Evolutionary conservation across 495 filamentous ascomycete species (phyloP).

Genomic region (Filosporella fistucella): DNA sequence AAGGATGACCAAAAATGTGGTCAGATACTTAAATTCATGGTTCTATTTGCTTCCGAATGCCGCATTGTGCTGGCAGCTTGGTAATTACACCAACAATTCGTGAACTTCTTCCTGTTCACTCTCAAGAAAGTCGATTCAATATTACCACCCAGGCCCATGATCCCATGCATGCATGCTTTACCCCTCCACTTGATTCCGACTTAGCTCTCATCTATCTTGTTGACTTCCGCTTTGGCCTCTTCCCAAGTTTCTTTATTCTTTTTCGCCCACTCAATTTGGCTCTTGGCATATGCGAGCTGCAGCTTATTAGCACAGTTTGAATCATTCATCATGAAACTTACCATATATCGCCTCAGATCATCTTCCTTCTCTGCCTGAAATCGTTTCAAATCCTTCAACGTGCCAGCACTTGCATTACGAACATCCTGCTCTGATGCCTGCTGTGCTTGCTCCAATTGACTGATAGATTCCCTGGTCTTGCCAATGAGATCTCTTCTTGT

Average conservation of each 20-base stretch:
- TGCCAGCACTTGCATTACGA: conserved; percentile 79
- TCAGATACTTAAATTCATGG: too few species aligned
- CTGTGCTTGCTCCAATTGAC: conserved; percentile 82
- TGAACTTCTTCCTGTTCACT: conserved; percentile 2
- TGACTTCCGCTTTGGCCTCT: conserved; percentile 87
- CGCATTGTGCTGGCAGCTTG: conserved; percentile 7
- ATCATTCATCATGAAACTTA: conserved; percentile 37
- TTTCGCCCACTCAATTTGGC: conserved; percentile 97
- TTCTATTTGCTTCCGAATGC: too few species aligned
- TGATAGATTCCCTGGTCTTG: conserved; percentile 76
- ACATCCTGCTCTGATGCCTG: conserved; percentile 85
- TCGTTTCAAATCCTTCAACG: conserved; percentile 81
- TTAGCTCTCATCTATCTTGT: conserved; percentile 65
- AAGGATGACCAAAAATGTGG: too few species aligned
- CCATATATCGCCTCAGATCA: conserved; percentile 92
- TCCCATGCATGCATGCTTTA: conserved; percentile 1
- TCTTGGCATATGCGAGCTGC: conserved; percentile 87
- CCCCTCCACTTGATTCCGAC: neutral
- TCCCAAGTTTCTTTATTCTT: conserved; percentile 96
- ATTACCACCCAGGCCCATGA: conserved; percentile 1
- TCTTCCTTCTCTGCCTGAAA: conserved; percentile 95
- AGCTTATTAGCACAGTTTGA: conserved; percentile 14
- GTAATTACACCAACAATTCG: conserved; percentile 4
- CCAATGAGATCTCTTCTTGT: conserved; percentile 90
- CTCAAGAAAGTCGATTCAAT: neutral